Evolutionary conservation across 768 basidiomycete genomes (phyloP), one percentile per base, ranked within the genome.

Genomic region (Asterophora parasitica): DNA sequence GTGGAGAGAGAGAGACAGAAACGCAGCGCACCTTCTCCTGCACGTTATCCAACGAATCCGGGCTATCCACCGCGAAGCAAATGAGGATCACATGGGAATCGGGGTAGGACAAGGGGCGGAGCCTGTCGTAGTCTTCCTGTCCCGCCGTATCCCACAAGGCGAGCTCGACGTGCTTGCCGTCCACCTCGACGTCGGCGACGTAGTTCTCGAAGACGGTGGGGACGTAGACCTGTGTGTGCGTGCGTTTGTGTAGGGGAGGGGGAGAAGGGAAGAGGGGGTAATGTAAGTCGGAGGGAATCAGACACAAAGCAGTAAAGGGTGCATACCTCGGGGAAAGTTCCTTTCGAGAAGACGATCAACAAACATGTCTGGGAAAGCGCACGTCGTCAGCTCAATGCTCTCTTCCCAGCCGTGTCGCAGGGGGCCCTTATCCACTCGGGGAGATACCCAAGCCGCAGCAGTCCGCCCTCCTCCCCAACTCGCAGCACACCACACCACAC

Each of bases 131-230:
- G 68, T 98, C 96, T 72, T 97, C 95, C 69, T 98, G 95, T 45
- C 96, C 96, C 28, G 96, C 95, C 44, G 96, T 98, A 94, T 98
- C 96, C 96, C 96, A 98, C 60, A 99, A 74, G 23, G 96, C 95
- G 61, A 99, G 78, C 71, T 99, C 96, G 59, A 98, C 94, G 65
- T 94, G 91, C 75, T 95, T 98, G 58, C 91, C 91, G 62, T 98
- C 95, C 52, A 98, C 94, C 68, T 97, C 92, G 42, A 98, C 93
- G 67, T 98, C 94, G 58, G 95, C 95, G 47, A 96, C 95, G 68
- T 97, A 96, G 82, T 97, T 97, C 79, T 99, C 96, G 59, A 98
- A 99, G 43, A 99, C 96, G 50, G 96, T 99, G 42, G 96, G 96
- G 54, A 98, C 93, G 65, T 98, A 98, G 59, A 98, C 96, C 95